Conservation (phyloP, 805 yeast genomes). For the Nakazawaea populi region DNA sequence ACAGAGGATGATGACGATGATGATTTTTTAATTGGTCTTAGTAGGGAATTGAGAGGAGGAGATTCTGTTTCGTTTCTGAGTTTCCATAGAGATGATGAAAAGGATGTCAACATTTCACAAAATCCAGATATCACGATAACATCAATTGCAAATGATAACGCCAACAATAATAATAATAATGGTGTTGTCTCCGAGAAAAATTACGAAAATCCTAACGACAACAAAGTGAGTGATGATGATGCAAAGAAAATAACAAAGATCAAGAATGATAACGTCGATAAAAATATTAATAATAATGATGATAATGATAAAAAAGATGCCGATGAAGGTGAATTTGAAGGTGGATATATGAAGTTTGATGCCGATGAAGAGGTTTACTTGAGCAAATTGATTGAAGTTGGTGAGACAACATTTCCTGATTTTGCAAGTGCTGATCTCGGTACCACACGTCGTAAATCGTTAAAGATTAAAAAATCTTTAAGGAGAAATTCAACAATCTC, state of each 20-base stretch:
- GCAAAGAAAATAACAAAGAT: not conserved
- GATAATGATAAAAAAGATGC: not conserved
- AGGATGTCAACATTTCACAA: not conserved
- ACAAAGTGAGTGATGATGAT: not conserved
- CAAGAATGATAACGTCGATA: not conserved
- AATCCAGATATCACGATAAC: not conserved
- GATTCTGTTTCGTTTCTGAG: not conserved
- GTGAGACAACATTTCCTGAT: constrained; percentile 34
- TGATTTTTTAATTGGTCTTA: not conserved
- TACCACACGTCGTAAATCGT: constrained; percentile 20
- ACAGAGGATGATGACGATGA: not conserved
- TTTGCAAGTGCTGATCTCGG: constrained; percentile 23
- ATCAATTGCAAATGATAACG: not conserved
- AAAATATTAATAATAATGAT: not conserved
- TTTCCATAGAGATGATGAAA: constrained; percentile 1
- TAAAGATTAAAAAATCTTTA: constrained; percentile 29
- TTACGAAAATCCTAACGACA: not conserved
- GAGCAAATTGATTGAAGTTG: constrained; percentile 26
- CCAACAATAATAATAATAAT: no score
- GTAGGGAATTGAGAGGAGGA: not conserved
- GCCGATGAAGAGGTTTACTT: constrained; percentile 4
- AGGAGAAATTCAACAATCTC: constrained; percentile 28
- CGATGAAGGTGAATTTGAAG: not conserved
- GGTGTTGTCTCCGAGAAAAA: not conserved
- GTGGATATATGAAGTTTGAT: not conserved